Conservation (phyloP, 1,284 basidiomycete genomes). For the Vanrija sp. region DNA sequence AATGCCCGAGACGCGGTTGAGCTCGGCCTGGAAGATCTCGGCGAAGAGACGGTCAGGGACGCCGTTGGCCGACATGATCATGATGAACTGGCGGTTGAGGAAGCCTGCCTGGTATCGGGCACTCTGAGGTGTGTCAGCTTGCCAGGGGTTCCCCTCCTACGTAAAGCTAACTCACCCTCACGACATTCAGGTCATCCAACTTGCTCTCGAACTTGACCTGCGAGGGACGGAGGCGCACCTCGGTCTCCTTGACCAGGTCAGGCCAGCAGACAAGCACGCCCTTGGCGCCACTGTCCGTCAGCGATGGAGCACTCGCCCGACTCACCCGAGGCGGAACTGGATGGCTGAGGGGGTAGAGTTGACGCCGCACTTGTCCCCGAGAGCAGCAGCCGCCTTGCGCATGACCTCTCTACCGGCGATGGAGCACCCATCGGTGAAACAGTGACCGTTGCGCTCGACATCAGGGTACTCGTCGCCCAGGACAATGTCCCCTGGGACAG, state of each 20-base stretch:
- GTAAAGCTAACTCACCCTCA: constrained; percentile 26
- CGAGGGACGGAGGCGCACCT: constrained; percentile 40
- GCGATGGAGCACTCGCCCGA: not conserved
- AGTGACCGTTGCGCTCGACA: constrained; percentile 24
- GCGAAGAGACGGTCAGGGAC: constrained; percentile 37
- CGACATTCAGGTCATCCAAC: constrained; percentile 38
- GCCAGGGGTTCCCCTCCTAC: not conserved
- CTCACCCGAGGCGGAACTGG: constrained; percentile 46
- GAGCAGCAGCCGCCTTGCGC: constrained; percentile 31
- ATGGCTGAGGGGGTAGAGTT: constrained; percentile 41
- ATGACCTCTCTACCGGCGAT: constrained; percentile 40
- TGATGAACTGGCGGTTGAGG: constrained; percentile 49
- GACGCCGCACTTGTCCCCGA: constrained; percentile 28
- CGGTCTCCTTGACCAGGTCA: constrained; percentile 20
- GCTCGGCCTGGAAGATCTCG: constrained; percentile 34
- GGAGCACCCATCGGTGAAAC: constrained; percentile 48
- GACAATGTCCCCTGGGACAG: constrained; percentile 31
- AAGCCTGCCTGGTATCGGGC: constrained; percentile 46
- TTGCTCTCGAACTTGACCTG: constrained; percentile 44
- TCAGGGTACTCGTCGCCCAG: not conserved
- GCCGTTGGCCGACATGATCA: constrained; percentile 45
- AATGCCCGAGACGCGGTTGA: constrained; percentile 34
- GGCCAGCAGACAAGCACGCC: constrained; percentile 47
- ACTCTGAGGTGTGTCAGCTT: constrained; percentile 23
- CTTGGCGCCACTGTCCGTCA: constrained; percentile 43